Evolutionary conservation across 75 land plant genomes (phyloP), one percentile per base, ranked within the genome.

Genomic region (Cupressus sempervirens): DNA sequence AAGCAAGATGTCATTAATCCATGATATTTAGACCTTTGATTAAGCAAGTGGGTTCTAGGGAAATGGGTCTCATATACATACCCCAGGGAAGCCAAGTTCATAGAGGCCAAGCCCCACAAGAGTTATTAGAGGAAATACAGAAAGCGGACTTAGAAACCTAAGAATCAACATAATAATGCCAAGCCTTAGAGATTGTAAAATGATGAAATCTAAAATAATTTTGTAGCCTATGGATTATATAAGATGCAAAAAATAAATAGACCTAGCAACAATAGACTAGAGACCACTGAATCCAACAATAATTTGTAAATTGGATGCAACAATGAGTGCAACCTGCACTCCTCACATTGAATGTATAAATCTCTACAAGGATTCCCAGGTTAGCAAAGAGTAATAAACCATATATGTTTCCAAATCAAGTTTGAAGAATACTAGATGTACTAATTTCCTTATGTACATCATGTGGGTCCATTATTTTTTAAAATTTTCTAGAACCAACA

Each of bases 231-330:
- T 46, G 29, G 3, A 29, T 29, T 90, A n/a, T n/a, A n/a, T n/a
- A n/a, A n/a, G n/a, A n/a, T n/a, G n/a, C n/a, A n/a, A n/a, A n/a
- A n/a, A n/a, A n/a, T n/a, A n/a, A n/a, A n/a, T n/a, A n/a, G n/a
- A n/a, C n/a, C n/a, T n/a, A n/a, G n/a, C n/a, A n/a, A n/a, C n/a
- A n/a, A n/a, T n/a, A n/a, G n/a, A n/a, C n/a, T n/a, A n/a, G n/a
- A n/a, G n/a, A n/a, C n/a, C n/a, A n/a, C n/a, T n/a, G n/a, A n/a
- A n/a, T n/a, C n/a, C n/a, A n/a, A n/a, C n/a, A n/a, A n/a, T n/a
- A 62, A 98, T 94, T 84, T 98, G 98, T 41, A 98, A 88, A 4
- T 88, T 88, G 7, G 99, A 98, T 12, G 98, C 97, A 62, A 94
- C 91, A 85, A 98, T 96, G 7, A 92, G 91, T 23, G 99, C 93